A percentile compares a stretch with the other conserved stretches of the same genome.
These are phyloP conservation scores for Nidula microcarpa DNA, from an alignment of 768 basidiomycete genomes.

Conservation along the genomic window DNA sequence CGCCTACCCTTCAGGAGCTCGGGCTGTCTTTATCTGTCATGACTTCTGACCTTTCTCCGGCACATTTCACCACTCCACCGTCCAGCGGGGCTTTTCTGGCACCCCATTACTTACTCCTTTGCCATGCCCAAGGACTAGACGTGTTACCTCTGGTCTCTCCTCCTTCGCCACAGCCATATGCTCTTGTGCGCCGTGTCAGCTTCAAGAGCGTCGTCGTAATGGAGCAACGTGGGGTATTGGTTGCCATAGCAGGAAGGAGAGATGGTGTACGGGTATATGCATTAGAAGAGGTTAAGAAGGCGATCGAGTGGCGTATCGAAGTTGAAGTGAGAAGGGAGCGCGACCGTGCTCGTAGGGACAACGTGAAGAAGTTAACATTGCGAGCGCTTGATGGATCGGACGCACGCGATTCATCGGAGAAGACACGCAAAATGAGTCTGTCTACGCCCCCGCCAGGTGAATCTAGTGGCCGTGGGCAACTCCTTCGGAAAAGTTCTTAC, in stretches of 20 bases:
- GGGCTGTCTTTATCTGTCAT: slow-evolving; percentile 69
- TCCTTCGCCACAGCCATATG: slow-evolving; percentile 73
- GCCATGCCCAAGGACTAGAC: slow-evolving; percentile 83
- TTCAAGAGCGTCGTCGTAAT: slow-evolving; percentile 90
- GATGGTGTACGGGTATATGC: slow-evolving; percentile 89
- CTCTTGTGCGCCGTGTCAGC: slow-evolving; percentile 74
- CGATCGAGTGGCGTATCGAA: slow-evolving; percentile 86
- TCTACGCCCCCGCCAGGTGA: slow-evolving; percentile 45
- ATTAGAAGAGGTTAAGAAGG: slow-evolving; percentile 80
- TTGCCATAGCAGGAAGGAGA: slow-evolving; percentile 82
- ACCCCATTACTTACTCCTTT: slow-evolving; percentile 80
- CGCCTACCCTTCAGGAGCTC: slow-evolving; percentile 72
- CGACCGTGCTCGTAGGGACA: slow-evolving; percentile 67
- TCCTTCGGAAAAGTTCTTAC: slow-evolving; percentile 39
- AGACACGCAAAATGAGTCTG: slow-evolving; percentile 42
- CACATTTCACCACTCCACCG: slow-evolving; percentile 77
- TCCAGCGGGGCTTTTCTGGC: slow-evolving; percentile 75
- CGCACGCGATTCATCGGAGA: slow-evolving; percentile 41
- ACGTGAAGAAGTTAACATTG: slow-evolving; percentile 48
- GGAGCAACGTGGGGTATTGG: slow-evolving; percentile 89
- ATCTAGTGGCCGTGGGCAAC: slow-evolving; percentile 16
- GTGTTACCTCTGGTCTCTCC: slow-evolving; percentile 78
- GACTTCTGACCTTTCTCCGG: slow-evolving; percentile 66
- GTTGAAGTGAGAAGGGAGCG: slow-evolving; percentile 72
- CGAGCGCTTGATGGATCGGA: slow-evolving; percentile 29